Evolutionary conservation across 495 filamentous ascomycete genomes (phyloP).

Genomic region (Friedmanniomyces endolithicus): DNA sequence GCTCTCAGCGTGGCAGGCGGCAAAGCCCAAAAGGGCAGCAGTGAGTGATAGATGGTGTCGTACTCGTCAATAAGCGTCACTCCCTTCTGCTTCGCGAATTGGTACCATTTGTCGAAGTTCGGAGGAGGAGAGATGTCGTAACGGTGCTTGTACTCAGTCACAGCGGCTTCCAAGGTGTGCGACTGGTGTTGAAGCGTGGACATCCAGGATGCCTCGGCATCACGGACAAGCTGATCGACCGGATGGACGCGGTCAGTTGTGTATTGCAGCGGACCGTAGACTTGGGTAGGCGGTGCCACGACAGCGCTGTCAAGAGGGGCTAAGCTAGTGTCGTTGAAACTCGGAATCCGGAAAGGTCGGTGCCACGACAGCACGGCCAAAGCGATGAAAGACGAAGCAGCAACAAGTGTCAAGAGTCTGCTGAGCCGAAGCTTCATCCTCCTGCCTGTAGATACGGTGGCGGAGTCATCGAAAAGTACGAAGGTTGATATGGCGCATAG

Average conservation of each 20-base stretch:
- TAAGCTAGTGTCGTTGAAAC: not conserved
- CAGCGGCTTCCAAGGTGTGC: constrained; percentile 41
- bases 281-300: not conserved
- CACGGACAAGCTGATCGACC: constrained; percentile 39
- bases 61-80: constrained; percentile 65
- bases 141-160: constrained; percentile 47
- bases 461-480: constrained; percentile 8
- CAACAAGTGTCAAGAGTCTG: constrained; percentile 14
- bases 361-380: constrained; percentile 8
- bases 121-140: constrained; percentile 46
- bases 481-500: constrained; percentile 12
- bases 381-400: constrained; percentile 12
- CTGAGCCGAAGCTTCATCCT: constrained; percentile 8
- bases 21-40: constrained; percentile 64
- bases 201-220: constrained; percentile 36
- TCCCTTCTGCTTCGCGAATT: constrained; percentile 50
- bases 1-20: constrained; percentile 47
- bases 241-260: constrained; percentile 34
- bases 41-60: constrained; percentile 55
- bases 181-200: constrained; percentile 36
- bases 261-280: constrained; percentile 21
- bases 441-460: not conserved
- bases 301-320: not conserved
- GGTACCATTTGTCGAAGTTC: constrained; percentile 61
- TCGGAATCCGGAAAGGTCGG: constrained; percentile 1